Base-by-base conservation (phyloP, 352 stramenopile genomes). In the Phytophthora chlamydospora region DNA sequence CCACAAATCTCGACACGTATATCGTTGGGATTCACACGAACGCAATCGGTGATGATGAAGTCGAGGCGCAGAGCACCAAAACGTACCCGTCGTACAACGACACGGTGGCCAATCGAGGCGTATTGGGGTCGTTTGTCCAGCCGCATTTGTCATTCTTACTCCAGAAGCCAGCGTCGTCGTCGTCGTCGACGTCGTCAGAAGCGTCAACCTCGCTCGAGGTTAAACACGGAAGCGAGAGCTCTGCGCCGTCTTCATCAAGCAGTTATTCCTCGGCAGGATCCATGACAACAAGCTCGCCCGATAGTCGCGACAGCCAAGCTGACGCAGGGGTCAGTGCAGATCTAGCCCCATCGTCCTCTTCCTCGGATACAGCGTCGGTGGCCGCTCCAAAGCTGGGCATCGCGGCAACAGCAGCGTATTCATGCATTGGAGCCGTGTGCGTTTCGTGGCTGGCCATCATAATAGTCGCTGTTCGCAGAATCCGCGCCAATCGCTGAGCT, bases 1-100 rank as follows among this genome's bases (percentile, higher is more conserved):
- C 80, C 52, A 73, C 76, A 17, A 74, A 54, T 44, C 51, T 85
- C 35, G 59, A 84, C 46, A 88, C 80, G 17, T 86, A 86, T 49
- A 81, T 88, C 44, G 61, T 91, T 33, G 76, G 78, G n/a, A 78
- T 89, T 49, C 76, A 87, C 47, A 71, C 74, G 6, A 83, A 80
- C 33, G 55, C 56, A 1, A 76, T 85, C 3, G 77, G 70, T 10
- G 58, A 72, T 38, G 41, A 71, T 49, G 35, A 32, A 16, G 14
- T 35, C 1, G 48, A 62, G 19, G 48, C 50, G 11, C 31, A 31
- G 6, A 27, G 21, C 17, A 66, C 43, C 17, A 24, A 43, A 17
- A 73, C 39, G 11, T 53, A 56, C 14, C n/a, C 46, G 4, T 63
- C 42, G 2, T 86, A 71, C 51, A 80, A 53, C 19, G 51, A 78